These are phyloP conservation scores for Cladobotryum protrusum DNA, from an alignment of 2,329 filamentous ascomycete species.

Conservation along the genomic window DNA sequence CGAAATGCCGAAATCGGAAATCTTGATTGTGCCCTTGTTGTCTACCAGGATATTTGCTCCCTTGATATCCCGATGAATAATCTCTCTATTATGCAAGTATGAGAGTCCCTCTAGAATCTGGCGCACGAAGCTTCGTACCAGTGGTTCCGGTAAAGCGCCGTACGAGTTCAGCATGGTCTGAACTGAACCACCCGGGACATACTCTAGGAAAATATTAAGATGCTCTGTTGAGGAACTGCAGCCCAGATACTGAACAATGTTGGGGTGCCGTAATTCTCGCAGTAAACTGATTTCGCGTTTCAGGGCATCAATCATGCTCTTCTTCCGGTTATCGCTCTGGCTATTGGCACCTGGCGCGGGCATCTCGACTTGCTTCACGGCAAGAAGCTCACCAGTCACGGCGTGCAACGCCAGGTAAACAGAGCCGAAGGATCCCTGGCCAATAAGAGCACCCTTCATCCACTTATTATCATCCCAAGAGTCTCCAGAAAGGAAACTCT, in stretches of 20 bases:
- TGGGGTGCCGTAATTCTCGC: conserved; percentile 87
- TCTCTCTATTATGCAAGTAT: conserved; percentile 89
- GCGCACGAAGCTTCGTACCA: conserved; percentile 93
- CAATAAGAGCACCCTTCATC: conserved; percentile 98
- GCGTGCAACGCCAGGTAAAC: conserved; percentile 94
- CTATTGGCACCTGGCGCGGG: conserved; percentile 71
- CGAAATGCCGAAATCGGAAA: conserved; percentile 97
- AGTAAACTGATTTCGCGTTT: conserved; percentile 95
- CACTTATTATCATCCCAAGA: conserved; percentile 97
- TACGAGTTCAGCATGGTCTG: conserved; percentile 99
- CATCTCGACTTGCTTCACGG: conserved; percentile 95
- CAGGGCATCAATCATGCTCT: conserved; percentile 94
- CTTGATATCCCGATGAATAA: conserved; percentile 98
- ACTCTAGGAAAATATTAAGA: conserved; percentile 99
- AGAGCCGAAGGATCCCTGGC: conserved; percentile 91
- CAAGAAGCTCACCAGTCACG: conserved; percentile 93
- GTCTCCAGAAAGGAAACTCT: conserved; percentile 84
- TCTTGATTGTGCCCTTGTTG: conserved; percentile 98
- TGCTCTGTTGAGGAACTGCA: conserved; percentile 86
- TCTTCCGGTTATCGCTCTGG: conserved; percentile 83
- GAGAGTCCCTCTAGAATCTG: conserved; percentile 90
- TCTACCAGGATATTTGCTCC: conserved; percentile 97
- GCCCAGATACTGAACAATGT: conserved; percentile 97
- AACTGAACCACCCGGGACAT: conserved; percentile 93
- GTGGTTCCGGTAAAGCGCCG: conserved; percentile 83